phyloP scores from a whole-genome alignment of 768 basidiomycete species.

The Mycena alexandri region DNA sequence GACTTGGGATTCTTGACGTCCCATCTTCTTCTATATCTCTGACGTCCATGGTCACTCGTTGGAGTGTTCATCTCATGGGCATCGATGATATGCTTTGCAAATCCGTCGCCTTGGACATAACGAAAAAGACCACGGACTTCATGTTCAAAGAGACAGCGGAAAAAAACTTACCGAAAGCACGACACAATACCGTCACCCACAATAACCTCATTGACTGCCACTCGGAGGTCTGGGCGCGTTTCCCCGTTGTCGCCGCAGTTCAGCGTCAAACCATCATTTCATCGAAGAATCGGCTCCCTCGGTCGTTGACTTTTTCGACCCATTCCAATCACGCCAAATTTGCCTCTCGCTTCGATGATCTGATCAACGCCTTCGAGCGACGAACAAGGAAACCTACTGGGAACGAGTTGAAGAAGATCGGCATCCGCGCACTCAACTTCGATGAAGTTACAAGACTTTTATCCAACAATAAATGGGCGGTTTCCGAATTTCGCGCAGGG shows the following conservation, averaged over 20 bases:
- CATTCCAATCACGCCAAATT: constrained; percentile 50
- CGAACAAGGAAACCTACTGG: constrained; percentile 66
- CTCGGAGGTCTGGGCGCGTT: constrained; percentile 69
- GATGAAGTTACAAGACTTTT: constrained; percentile 41
- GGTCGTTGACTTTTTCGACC: constrained; percentile 58
- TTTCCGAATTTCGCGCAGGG: constrained; percentile 57
- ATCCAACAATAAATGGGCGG: constrained; percentile 43
- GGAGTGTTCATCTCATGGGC: constrained; percentile 56
- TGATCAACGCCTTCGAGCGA: constrained; percentile 61
- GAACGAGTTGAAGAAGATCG: constrained; percentile 54
- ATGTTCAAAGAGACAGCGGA: constrained; percentile 60
- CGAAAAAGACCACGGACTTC: constrained; percentile 67
- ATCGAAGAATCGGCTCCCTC: constrained; percentile 47
- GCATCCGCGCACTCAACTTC: constrained; percentile 47
- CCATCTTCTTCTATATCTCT: constrained; percentile 35
- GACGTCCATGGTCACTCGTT: constrained; percentile 60
- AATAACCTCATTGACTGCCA: constrained; percentile 68
- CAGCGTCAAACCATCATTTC: constrained; percentile 57
- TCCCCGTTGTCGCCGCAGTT: constrained; percentile 67
- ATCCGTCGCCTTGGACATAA: constrained; percentile 64
- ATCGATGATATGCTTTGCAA: constrained; percentile 43
- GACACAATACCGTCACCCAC: constrained; percentile 45
- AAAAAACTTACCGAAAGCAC: constrained; percentile 34
- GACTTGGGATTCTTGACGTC: constrained; percentile 46
- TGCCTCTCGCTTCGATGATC: constrained; percentile 55